Evolutionary conservation across 495 filamentous ascomycete genomes (phyloP).

Genomic region (Hyaloscypha bicolor): DNA sequence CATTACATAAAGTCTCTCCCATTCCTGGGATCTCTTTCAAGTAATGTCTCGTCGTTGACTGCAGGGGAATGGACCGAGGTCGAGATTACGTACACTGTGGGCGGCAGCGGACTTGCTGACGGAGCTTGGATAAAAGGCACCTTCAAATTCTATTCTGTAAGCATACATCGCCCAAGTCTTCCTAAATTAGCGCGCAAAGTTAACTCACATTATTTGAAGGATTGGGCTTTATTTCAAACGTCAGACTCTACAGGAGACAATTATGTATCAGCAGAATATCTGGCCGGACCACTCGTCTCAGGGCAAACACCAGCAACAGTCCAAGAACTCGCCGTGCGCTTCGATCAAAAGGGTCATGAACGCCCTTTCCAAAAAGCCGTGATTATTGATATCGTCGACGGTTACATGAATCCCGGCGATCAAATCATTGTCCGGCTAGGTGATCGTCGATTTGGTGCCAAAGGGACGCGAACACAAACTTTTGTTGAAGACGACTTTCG

Average conservation of each 20-base stretch:
- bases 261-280: conserved; percentile 35
- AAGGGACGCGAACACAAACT: conserved; percentile 7
- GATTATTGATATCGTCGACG: conserved; percentile 10
- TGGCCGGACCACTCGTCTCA: conserved; percentile 20
- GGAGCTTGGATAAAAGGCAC: conserved; percentile 38
- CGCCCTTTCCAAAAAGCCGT: conserved; percentile 15
- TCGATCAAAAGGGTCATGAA: conserved; percentile 14
- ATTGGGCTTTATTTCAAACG: conserved; percentile 36
- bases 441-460: conserved; percentile 1
- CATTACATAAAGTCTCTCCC: conserved; percentile 32
- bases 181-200: too few relatives aligned
- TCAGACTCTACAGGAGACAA: conserved; percentile 31
- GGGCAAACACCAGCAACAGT: conserved; percentile 12
- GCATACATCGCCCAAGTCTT: background rate
- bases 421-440: conserved; percentile 10
- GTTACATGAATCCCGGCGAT: conserved; percentile 11
- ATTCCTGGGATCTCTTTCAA: conserved; percentile 30
- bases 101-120: conserved; percentile 33
- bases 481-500: conserved; percentile 11
- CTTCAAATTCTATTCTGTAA: conserved; percentile 37
- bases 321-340: conserved; percentile 2
- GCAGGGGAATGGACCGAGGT: conserved; percentile 37
- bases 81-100: conserved; percentile 31
- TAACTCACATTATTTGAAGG: background rate
- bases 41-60: conserved; percentile 23